Evolutionary conservation across 352 stramenopile genomes (phyloP).

Genomic region (Phytophthora meadii): DNA sequence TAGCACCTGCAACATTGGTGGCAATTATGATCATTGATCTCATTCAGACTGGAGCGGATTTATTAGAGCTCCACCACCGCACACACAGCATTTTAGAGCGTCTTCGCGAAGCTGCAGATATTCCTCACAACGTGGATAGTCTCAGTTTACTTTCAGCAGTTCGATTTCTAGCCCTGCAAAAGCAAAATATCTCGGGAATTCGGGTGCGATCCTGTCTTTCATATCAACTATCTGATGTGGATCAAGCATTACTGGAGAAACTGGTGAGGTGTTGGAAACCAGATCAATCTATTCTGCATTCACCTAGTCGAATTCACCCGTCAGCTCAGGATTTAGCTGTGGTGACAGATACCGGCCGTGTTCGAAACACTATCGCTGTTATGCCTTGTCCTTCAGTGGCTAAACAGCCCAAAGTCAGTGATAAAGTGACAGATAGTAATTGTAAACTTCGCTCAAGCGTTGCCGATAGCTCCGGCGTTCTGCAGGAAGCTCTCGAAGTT

Average conservation of each 20-base stretch:
- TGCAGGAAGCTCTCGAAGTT: background rate
- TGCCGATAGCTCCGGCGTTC: background rate
- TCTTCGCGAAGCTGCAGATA: no score
- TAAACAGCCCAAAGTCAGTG: background rate
- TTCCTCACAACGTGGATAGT: background rate
- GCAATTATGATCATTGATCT: slow-evolving; percentile 8
- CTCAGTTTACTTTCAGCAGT: background rate
- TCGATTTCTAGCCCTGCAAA: background rate
- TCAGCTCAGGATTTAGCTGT: background rate
- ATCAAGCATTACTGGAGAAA: background rate
- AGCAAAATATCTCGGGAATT: background rate
- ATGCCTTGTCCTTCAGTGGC: background rate
- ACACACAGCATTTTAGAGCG: no score
- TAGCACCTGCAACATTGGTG: background rate
- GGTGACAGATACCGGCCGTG: background rate
- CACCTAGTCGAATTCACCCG: background rate
- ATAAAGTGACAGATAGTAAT: background rate
- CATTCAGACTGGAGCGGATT: slow-evolving; percentile 6
- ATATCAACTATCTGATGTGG: background rate
- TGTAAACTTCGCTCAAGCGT: background rate
- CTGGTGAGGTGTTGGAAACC: background rate
- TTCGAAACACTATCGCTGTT: slow-evolving; percentile 4
- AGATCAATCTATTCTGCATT: background rate
- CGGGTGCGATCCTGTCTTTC: background rate
- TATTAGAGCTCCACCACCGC: slow-evolving; percentile 9